A percentile compares a stretch with the other conserved stretches of the same genome.
Conservation (phyloP, 1,284 basidiomycete genomes). For the Kwoniella shivajii region DNA sequence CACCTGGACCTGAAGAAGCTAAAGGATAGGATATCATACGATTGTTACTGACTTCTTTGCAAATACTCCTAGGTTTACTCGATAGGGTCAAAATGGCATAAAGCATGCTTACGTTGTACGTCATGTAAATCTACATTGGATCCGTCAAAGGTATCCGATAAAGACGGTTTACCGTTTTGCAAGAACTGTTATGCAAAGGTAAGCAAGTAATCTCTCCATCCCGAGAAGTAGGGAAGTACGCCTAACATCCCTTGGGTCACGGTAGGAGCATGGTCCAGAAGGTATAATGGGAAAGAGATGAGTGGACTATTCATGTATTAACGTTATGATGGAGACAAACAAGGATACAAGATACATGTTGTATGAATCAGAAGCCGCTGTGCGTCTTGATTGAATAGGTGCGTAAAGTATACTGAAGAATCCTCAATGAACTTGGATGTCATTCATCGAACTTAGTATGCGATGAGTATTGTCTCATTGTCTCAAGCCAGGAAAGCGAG, state of each 20-base stretch:
- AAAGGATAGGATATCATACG: too few species aligned
- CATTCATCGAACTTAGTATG: too few species aligned
- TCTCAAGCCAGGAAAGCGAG: too few species aligned
- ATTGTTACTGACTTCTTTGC: neutral
- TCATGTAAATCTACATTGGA: constrained; percentile 47
- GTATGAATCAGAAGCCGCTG: neutral
- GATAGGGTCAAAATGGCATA: constrained; percentile 48
- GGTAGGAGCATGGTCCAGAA: constrained; percentile 43
- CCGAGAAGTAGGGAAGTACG: neutral
- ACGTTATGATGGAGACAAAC: neutral
- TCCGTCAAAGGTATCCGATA: constrained; percentile 61
- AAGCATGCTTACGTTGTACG: constrained; percentile 46
- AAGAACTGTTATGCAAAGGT: constrained; percentile 52
- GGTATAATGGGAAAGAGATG: constrained; percentile 44
- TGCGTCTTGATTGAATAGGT: too few species aligned
- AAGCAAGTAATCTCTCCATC: neutral
- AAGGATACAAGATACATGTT: neutral
- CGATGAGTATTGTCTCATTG: too few species aligned
- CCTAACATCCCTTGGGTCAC: neutral
- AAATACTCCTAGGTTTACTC: constrained; percentile 30
- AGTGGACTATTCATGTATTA: too few species aligned
- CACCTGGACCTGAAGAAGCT: neutral
- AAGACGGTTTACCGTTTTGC: constrained; percentile 53
- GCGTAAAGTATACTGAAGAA: too few species aligned
- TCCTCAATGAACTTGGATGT: too few species aligned